Base-by-base conservation (phyloP, 345 rosid species). In the Boechera divaricarpa region DNA sequence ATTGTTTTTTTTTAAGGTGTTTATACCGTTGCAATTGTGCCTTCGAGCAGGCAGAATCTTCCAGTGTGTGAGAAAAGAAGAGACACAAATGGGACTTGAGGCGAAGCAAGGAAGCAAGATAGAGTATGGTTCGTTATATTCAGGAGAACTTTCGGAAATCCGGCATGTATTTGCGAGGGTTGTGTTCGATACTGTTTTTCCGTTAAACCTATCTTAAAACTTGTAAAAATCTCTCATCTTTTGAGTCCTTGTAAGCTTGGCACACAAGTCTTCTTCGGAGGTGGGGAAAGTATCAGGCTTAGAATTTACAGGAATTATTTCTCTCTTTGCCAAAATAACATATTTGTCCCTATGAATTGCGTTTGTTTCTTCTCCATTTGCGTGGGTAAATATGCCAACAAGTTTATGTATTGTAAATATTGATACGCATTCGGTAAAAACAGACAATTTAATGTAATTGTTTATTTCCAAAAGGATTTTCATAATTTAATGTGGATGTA, bases 131-230 rank as follows among this genome's bases (percentile, higher is more conserved):
- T 74, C 42, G n/a, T 74, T 90, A 67, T 83, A 86, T 39, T 67
- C 70, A 5, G 99, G 99, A 36, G 73, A 55, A 70, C 41, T 87
- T 47, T 63, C 59, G 15, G 97, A 96, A 72, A 72, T 73, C 16
- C 83, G 92, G 44, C 91, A 87, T 84, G 80, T 76, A 4, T 91
- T 96, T 83, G 97, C 97, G 5, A 88, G 97, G 85, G 82, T 90
- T 55, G 91, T 91, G 47, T 93, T 96, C 28, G 94, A 96, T 75
- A 91, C 97, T 4, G 76, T 93, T 12, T 95, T 83, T 76, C 98
- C 97, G 8, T 71, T 79, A 44, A 64, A 77, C 55, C 69, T 36
- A 58, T 10, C 49, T 41, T 35, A 54, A 36, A 65, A 73, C 48
- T 18, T 18, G 64, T 73, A 15, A 42, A 58, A 39, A 4, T 8